Evolutionary conservation across 306 rosid genomes (phyloP).

Genomic region (Gastrolobium villosum): DNA sequence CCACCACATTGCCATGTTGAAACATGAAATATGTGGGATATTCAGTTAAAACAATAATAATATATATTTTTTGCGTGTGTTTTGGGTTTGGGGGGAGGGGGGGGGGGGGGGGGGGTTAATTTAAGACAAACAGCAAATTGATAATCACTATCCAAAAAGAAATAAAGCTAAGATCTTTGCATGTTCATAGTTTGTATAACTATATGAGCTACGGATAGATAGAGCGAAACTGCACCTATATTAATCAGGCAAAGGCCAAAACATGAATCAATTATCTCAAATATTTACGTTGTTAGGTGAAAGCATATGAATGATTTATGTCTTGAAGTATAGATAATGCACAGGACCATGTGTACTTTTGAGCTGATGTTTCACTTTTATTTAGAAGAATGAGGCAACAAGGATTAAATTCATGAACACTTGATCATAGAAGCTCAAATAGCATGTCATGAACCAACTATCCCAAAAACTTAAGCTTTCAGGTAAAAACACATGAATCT

Average conservation of each 20-base stretch:
- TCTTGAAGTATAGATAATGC: background rate
- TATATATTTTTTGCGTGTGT: too few relatives aligned
- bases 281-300: background rate
- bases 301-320: too few relatives aligned
- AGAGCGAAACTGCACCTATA: slow-evolving; percentile 26
- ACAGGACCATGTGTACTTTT: slow-evolving; percentile 5
- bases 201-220: slow-evolving; percentile 29
- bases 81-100: background rate
- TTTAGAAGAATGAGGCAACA: background rate
- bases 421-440: slow-evolving; percentile 23
- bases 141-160: background rate
- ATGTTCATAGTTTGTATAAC: background rate
- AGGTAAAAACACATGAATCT: background rate
- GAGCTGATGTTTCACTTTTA: background rate
- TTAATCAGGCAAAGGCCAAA: background rate
- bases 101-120: background rate
- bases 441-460: background rate
- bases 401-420: background rate
- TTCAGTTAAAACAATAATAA: background rate
- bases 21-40: slow-evolving; percentile 25
- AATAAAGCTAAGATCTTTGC: slow-evolving; percentile 24
- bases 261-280: background rate
- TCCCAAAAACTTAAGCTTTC: background rate
- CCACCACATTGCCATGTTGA: slow-evolving; percentile 2
- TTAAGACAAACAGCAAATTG: background rate